Conservation (phyloP, 2,329 filamentous ascomycete species). For the Aspergillus clavatus region DNA sequence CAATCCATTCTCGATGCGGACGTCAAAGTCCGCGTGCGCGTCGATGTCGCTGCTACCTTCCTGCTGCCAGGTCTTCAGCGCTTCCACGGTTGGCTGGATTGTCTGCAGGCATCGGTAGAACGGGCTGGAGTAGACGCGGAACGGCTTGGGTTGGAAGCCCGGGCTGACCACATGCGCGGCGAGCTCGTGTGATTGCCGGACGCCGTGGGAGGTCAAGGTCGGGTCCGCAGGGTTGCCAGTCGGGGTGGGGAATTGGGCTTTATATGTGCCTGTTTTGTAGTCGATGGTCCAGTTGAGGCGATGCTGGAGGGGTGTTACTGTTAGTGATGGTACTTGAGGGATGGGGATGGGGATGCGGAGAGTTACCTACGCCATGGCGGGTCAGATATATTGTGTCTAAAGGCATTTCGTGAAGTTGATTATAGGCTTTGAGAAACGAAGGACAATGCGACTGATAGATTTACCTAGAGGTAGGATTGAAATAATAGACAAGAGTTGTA, state of each 20-base stretch:
- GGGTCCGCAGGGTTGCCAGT: constrained; percentile 87
- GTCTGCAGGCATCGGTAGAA: constrained; percentile 89
- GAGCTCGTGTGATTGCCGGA: constrained; percentile 75
- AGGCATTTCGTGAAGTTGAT: constrained; percentile 53
- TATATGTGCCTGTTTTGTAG: constrained; percentile 72
- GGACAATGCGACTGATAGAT: too few species aligned
- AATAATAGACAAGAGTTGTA: not conserved
- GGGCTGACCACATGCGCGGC: constrained; percentile 41
- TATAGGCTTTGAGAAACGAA: too few species aligned
- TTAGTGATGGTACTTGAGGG: not conserved
- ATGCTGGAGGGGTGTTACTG: constrained; percentile 56
- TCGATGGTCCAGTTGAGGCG: constrained; percentile 87
- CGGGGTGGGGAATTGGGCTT: constrained; percentile 66
- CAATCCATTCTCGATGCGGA: constrained; percentile 50
- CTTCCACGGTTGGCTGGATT: constrained; percentile 58
- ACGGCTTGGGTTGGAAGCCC: constrained; percentile 37
- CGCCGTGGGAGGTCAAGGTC: constrained; percentile 78
- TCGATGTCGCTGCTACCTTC: constrained; percentile 31
- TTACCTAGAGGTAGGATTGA: too few species aligned
- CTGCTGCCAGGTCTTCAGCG: constrained; percentile 26
- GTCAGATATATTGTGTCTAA: constrained; percentile 69
- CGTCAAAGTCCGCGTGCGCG: constrained; percentile 31
- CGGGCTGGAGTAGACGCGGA: constrained; percentile 70
- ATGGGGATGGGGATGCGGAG: not conserved
- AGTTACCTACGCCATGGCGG: constrained; percentile 64